Base-by-base conservation (phyloP, 1,284 basidiomycete genomes). In the Schizopora paradoxa region DNA sequence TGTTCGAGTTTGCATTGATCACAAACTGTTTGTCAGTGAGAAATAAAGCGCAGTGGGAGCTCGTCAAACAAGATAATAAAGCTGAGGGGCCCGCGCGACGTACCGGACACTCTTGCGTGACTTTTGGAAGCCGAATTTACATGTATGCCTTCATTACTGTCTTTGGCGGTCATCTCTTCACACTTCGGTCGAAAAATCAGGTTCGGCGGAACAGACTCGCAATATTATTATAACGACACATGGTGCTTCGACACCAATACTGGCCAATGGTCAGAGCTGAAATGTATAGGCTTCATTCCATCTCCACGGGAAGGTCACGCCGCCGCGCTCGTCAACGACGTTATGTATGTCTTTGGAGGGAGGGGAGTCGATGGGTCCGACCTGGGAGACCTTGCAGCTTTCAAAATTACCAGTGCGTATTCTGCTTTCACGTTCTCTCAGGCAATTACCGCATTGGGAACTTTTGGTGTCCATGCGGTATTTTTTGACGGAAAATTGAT, bases 171-270 rank as follows among this genome's bases (percentile, higher is more conserved):
- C 6, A 36, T 41, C 48, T 50, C 50, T 41, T 43, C 23, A 33
- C 23, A 43, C 6, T 2, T 47, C 27, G 13, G 47, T 36, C 43
- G 28, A 16, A 19, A 34, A 29, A 58, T 45, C 58, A 92, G 92
- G 46, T 99, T 99, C 58, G 96, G 96, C 38, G 96, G 96, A 43
- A 99, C 96, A 4, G 96, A 99, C 59, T 95, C 94, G 21, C 86
- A 90, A 62, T 99, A 91, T 66, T 96, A 99, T 65, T 99, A 99
- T 70, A 99, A 99, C 65, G 96, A 99, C 62, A 99, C 95, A 4
- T 99, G 96, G 96, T 77, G 85, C 21, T 98, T 92, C 65, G 93
- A 97, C 63, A 73, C 93, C 37, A 74, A 74, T 25, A 87, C 91
- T 0, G 77, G 79, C 48, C 77, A 68, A 39, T 99, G 96, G 96